A percentile compares a stretch with the other conserved stretches of the same genome.
Conservation (phyloP, 805 yeast genomes). For the Cyberlindnera suaveolens region DNA sequence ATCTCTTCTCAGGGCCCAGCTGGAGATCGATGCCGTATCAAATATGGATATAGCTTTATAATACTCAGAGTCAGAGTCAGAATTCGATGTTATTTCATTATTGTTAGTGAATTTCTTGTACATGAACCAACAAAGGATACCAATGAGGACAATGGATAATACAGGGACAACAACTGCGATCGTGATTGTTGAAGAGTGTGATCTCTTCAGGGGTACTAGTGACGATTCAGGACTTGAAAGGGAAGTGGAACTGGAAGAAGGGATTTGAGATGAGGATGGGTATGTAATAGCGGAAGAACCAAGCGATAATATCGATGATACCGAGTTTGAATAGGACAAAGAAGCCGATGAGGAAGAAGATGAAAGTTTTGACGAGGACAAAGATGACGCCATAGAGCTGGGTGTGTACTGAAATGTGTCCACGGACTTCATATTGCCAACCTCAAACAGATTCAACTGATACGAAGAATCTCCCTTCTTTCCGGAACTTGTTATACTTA, state of each 20-base stretch:
- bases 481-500: constrained; percentile 32
- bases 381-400: not conserved
- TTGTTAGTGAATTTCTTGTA: constrained; percentile 8
- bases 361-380: not conserved
- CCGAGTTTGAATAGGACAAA: not conserved
- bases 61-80: constrained; percentile 11
- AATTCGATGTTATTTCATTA: not conserved
- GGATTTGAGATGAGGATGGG: not conserved
- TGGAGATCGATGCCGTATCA: constrained; percentile 21
- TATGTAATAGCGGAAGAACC: too few relatives aligned
- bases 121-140: constrained; percentile 3
- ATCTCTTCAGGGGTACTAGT: not conserved
- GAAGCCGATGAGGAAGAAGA: not conserved
- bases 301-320: not conserved
- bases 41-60: constrained; percentile 15
- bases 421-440: constrained; percentile 29
- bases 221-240: not conserved
- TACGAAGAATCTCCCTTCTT: constrained; percentile 23
- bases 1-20: constrained; percentile 21
- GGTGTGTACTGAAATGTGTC: not conserved
- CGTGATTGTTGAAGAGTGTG: constrained; percentile 1
- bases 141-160: constrained; percentile 4
- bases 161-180: constrained; percentile 16
- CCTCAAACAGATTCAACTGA: constrained; percentile 36
- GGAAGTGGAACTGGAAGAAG: not conserved